These are phyloP conservation scores for Chalciporus pseudorubinellus DNA, from an alignment of 768 basidiomycete species.

Conservation along the genomic window DNA sequence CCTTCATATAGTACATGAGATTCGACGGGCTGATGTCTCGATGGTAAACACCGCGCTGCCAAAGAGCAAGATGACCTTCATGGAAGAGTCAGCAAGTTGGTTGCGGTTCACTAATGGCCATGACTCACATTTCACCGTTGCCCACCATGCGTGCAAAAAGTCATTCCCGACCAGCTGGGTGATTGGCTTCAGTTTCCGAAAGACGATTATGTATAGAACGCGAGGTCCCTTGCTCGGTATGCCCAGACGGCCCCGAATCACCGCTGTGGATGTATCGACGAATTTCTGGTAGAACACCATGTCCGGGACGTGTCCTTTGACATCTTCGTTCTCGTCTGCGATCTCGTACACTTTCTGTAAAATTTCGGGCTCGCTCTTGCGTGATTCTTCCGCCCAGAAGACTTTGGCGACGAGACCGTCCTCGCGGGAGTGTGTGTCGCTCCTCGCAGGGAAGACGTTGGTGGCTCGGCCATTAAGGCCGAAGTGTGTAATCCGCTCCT, in stretches of 20 bases:
- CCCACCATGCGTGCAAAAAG: neutral
- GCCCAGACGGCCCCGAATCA: neutral
- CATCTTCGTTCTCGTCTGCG: neutral
- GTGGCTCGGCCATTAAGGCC: too few relatives aligned
- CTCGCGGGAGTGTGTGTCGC: neutral
- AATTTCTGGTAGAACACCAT: neutral
- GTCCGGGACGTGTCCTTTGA: too few relatives aligned
- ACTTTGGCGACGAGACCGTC: too few relatives aligned
- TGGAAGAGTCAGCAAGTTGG: neutral
- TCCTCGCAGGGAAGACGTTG: too few relatives aligned
- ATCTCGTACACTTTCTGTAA: slow-evolving; percentile 6
- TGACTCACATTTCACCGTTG: too few relatives aligned
- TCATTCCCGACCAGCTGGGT: neutral
- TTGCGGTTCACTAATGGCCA: neutral
- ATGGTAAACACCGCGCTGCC: too few relatives aligned
- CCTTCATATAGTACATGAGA: neutral
- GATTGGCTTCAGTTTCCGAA: neutral
- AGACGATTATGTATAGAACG: too few relatives aligned
- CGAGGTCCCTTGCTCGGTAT: neutral
- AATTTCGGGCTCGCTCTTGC: slow-evolving; percentile 5
- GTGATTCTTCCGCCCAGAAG: too few relatives aligned
- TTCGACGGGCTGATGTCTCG: slow-evolving; percentile 3
- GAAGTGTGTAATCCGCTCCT: neutral
- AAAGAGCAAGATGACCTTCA: too few relatives aligned
- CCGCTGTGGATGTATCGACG: neutral